A percentile compares a stretch with the other conserved stretches of the same genome.
phyloP scores from a whole-genome alignment of 1,139 yeast genomes.

The Candida freyschussii region DNA sequence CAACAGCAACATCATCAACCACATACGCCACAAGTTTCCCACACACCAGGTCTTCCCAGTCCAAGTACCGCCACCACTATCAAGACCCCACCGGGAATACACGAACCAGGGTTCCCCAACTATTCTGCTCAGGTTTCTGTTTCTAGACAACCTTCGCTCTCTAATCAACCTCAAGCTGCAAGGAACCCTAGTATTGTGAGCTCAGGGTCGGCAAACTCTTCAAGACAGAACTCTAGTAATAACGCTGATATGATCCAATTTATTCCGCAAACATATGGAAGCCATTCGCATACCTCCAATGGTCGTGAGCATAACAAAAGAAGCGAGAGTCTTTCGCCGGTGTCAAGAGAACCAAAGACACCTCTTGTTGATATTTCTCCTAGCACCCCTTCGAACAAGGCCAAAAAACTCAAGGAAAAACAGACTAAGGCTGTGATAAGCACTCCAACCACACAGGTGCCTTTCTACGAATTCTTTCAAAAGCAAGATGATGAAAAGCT shows the following conservation, averaged over 20 bases:
- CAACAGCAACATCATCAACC: slow-evolving; percentile 16
- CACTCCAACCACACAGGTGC: slow-evolving; percentile 63
- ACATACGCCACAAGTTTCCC: slow-evolving; percentile 5
- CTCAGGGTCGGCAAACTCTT: slow-evolving; percentile 17
- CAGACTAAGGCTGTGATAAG: slow-evolving; percentile 35
- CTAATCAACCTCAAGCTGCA: slow-evolving; percentile 5
- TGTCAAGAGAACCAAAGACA: neutral
- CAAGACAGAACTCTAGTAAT: slow-evolving; percentile 25
- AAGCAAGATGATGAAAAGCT: slow-evolving; percentile 76
- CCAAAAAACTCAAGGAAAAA: slow-evolving; percentile 19
- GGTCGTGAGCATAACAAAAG: slow-evolving; percentile 1
- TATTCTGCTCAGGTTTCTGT: slow-evolving; percentile 2
- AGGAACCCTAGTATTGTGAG: slow-evolving; percentile 20
- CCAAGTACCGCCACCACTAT: slow-evolving; percentile 14
- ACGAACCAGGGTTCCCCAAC: slow-evolving; percentile 3
- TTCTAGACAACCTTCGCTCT: slow-evolving; percentile 10
- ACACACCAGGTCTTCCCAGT: slow-evolving; percentile 2
- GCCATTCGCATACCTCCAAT: slow-evolving; percentile 5
- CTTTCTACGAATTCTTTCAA: slow-evolving; percentile 65
- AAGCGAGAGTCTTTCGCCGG: slow-evolving; percentile 4
- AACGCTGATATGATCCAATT: slow-evolving; percentile 20
- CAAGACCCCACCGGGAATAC: slow-evolving; percentile 5
- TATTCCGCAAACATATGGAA: slow-evolving; percentile 12
- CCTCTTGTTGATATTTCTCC: slow-evolving; percentile 6
- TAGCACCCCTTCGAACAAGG: neutral